Base-by-base conservation (phyloP, 192 early-diverging fungal genomes). In the Coemansia sp. region DNA sequence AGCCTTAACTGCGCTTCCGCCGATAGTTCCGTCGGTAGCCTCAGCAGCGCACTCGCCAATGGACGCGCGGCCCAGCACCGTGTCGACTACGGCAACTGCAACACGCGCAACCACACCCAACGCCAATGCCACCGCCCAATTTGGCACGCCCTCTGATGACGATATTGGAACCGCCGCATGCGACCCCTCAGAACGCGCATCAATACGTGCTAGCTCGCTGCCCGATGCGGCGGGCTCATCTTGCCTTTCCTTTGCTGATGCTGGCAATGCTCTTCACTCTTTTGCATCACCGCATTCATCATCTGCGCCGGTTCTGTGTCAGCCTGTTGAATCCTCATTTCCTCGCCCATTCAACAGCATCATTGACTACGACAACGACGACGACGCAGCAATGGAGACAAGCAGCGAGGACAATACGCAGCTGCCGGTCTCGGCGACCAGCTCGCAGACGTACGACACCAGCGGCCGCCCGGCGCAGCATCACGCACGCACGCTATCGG, bases 401-500 rank as follows among this genome's bases (percentile, higher is more conserved):
- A 18, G 57, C 57, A 59, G 44, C 57, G 44, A 46, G 11, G 21
- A 31, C 31, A 35, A 49, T 44, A 35, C 38, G 19, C 55, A 30
- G 55, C 55, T 45, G 25, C 55, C 55, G 29, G 42, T 44, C 2
- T 57, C 55, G 9, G 55, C 55, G 19, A 29, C 55, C 14, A 57
- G 55, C 38, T 45, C 55, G 24, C 40, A 29, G n/a, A 24, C 40
- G 18, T 43, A 45, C 18, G 55, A 57, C 18, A 24, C 31, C 58
- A 12, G 28, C 10, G 28, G 18, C 40, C 16, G 24, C 16, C 23
- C 16, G 24, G 40, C 16, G 25, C 29, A 27, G 25, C 35, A 55
- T 18, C 69, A 60, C 25, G 16, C 52, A 3, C 62, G 54, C 42
- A 51, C 63, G 11, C 35, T 60, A 23, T 62, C 67, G 0, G 62